These are phyloP conservation scores for Chaetomiaceae sp. DNA, from an alignment of 2,329 filamentous ascomycete species.

Conservation along the genomic window DNA sequence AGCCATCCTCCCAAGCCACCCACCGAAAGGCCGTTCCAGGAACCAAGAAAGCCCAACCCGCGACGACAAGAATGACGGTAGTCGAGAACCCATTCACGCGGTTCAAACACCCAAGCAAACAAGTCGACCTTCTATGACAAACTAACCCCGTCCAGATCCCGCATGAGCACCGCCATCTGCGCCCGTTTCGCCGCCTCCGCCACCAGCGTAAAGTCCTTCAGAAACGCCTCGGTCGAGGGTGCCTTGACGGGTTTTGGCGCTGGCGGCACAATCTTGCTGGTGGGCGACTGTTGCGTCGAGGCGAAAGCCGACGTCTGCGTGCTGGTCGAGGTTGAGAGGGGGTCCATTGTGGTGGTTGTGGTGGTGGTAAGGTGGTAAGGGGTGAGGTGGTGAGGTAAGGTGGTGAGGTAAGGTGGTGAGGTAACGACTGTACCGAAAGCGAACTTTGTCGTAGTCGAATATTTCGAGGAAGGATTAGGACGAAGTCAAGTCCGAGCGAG, in stretches of 20 bases:
- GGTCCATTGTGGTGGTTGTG: conserved; percentile 30
- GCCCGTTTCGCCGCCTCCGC: conserved; percentile 92
- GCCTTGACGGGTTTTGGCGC: conserved; percentile 31
- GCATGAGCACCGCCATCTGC: conserved; percentile 82
- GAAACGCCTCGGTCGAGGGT: conserved; percentile 53
- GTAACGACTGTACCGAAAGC: conserved; percentile 2
- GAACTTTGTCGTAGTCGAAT: no score
- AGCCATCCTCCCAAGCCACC: no score
- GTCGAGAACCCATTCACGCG: not conserved
- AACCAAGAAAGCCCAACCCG: no score
- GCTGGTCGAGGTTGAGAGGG: conserved; percentile 29
- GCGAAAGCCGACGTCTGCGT: conserved; percentile 27
- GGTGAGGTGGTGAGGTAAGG: not conserved
- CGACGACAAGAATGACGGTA: not conserved
- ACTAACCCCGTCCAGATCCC: conserved; percentile 74
- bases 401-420: not conserved
- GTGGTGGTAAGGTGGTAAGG: no score
- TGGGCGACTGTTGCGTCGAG: conserved; percentile 27
- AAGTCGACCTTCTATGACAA: conserved; percentile 38
- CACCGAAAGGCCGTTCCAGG: no score
- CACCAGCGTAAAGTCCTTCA: conserved; percentile 78
- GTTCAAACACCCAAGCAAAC: not conserved
- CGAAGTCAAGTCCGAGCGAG: not conserved
- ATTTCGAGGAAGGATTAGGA: not conserved
- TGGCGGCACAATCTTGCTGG: conserved; percentile 29